Conservation (phyloP, 1,284 basidiomycete genomes). For the Ceratobasidium sp. region DNA sequence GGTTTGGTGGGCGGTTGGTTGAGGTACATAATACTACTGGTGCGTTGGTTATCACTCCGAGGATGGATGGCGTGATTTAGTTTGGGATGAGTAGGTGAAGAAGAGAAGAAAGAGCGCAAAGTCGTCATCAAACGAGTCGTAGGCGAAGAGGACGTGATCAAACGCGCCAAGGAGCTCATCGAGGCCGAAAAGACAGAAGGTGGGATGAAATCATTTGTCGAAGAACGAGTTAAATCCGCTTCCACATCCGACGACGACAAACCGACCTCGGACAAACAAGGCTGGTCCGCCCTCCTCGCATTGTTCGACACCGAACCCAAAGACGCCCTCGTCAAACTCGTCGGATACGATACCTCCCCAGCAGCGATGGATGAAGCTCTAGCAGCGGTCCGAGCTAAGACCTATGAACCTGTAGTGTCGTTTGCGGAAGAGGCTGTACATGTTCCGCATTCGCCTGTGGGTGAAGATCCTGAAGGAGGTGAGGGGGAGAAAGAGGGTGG, state of each 20-base stretch:
- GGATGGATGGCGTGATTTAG: constrained; percentile 55
- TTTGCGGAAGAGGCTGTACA: constrained; percentile 73
- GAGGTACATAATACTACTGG: constrained; percentile 72
- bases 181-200: constrained; percentile 72
- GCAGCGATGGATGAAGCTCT: constrained; percentile 60
- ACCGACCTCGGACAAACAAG: constrained; percentile 54
- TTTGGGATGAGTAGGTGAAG: constrained; percentile 63
- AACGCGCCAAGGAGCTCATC: constrained; percentile 81
- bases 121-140: constrained; percentile 83
- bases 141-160: constrained; percentile 82
- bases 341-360: constrained; percentile 69
- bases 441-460: constrained; percentile 49
- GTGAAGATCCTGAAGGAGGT: constrained; percentile 49
- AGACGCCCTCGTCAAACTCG: constrained; percentile 89
- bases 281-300: constrained; percentile 91
- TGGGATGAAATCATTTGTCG: constrained; percentile 73
- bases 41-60: neutral
- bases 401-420: constrained; percentile 79
- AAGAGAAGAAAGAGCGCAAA: constrained; percentile 81
- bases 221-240: constrained; percentile 61
- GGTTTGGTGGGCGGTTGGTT: constrained; percentile 92
- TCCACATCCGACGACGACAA: constrained; percentile 58
- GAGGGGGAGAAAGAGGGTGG: constrained; percentile 63
- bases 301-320: constrained; percentile 90
- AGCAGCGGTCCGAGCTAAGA: constrained; percentile 59